Evolutionary conservation across 306 rosid genomes (phyloP), one percentile per base, ranked within the genome.

Genomic region (Malus asiatica): DNA sequence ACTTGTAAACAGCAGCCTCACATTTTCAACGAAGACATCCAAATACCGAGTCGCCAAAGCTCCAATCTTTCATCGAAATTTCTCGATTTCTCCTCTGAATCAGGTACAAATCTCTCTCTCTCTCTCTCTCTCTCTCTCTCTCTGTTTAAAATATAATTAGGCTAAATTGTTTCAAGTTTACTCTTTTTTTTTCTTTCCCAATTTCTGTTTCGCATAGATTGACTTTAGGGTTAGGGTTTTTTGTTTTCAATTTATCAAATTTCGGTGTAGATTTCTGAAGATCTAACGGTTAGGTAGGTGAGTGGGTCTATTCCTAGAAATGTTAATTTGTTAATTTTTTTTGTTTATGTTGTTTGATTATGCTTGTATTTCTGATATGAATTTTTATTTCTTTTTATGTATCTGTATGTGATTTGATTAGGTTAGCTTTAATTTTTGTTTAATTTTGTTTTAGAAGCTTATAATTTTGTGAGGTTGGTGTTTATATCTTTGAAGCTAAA

Each of bases 221-320:
- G 30, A 23, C 25, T 1, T 7, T 71, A 71, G 75, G 84, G 46
- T 55, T 81, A 20, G 64, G 29, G 38, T 64, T 59, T 23, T 23
- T 3, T 18, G 68, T 58, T 35, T 32, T 4, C n/a, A 12, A 64
- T 70, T 75, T 73, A 8, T 19, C 23, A 40, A 33, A n/a, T 14
- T 32, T 67, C 45, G 51, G 75, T 22, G 14, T 38, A 60, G 20
- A 1, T 32, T 57, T 74, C n/a, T 5, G 70, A 10, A 75, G 80
- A 83, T 83, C 77, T 75, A 59, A 13, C 29, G 33, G 51, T 13
- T 83, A 5, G 83, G 75, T 83, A 5, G 83, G 75, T 75, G 45
- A 63, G 80, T 74, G 20, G 48, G 13, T 63, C 30, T 23, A 5
- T 35, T 44, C 10, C 9, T 52, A 0, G 1, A 14, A 6, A 45